A percentile compares a stretch with the other conserved stretches of the same genome.
Evolutionary conservation across 1,139 yeast genomes (phyloP).

Genomic region (Candida frijolesensis): DNA sequence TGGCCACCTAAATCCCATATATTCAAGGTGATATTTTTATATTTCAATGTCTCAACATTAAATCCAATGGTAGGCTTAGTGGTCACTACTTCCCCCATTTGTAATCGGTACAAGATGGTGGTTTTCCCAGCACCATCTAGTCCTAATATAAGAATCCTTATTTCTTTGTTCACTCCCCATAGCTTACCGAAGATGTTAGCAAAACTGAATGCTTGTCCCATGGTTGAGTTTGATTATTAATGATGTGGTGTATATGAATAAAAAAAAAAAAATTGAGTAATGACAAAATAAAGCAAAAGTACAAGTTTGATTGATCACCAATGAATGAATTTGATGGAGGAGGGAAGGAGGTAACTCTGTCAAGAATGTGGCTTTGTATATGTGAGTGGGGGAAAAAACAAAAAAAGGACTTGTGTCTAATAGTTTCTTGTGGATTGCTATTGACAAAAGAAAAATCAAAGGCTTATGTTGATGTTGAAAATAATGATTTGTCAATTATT

Average conservation of each 20-base stretch:
- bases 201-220: slow-evolving; percentile 85
- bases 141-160: slow-evolving; percentile 88
- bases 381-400: too few relatives aligned
- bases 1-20: slow-evolving; percentile 96
- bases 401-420: too few relatives aligned
- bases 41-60: slow-evolving; percentile 91
- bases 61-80: slow-evolving; percentile 97
- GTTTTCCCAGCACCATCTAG: slow-evolving; percentile 98
- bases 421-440: too few relatives aligned
- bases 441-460: not conserved
- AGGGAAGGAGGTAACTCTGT: not conserved
- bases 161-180: slow-evolving; percentile 91
- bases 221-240: slow-evolving; percentile 20
- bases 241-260: not conserved
- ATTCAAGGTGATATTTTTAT: slow-evolving; percentile 87
- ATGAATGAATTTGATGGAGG: too few relatives aligned
- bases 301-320: not conserved
- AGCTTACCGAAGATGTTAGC: slow-evolving; percentile 75
- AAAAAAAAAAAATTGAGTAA: not conserved
- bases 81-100: slow-evolving; percentile 91
- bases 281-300: not conserved
- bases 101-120: slow-evolving; percentile 87
- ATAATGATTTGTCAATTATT: slow-evolving; percentile 1
- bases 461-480: not conserved
- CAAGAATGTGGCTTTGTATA: not conserved